A percentile compares a stretch with the other conserved stretches of the same genome.
These are phyloP conservation scores for Nothophytophthora sp. DNA, from an alignment of 352 stramenopile species.

Conservation along the genomic window DNA sequence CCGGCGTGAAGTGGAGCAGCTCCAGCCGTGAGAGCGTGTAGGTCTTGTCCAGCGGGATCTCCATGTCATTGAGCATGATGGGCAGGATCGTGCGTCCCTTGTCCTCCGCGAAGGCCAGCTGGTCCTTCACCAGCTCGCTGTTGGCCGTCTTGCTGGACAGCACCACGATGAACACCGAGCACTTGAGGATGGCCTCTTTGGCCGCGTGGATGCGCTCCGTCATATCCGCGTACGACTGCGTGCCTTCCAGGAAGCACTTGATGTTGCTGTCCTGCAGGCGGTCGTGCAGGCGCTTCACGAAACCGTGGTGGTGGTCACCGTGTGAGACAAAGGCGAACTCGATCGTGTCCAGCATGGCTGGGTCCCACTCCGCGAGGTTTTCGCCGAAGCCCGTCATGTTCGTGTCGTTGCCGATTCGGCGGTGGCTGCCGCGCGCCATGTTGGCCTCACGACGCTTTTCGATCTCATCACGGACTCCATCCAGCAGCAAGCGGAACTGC, in stretches of 20 bases:
- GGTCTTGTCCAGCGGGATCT: slow-evolving; percentile 72
- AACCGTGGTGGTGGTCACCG: slow-evolving; percentile 65
- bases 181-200: slow-evolving; percentile 83
- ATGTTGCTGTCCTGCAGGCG: slow-evolving; percentile 55
- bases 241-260: slow-evolving; percentile 55
- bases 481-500: slow-evolving; percentile 68
- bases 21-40: slow-evolving; percentile 76
- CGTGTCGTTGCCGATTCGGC: slow-evolving; percentile 26
- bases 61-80: slow-evolving; percentile 77
- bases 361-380: slow-evolving; percentile 42
- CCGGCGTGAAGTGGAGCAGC: slow-evolving; percentile 79
- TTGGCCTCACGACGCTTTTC: slow-evolving; percentile 67
- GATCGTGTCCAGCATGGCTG: slow-evolving; percentile 26
- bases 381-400: slow-evolving; percentile 28
- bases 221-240: slow-evolving; percentile 50
- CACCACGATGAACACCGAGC: slow-evolving; percentile 70
- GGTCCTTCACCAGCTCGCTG: slow-evolving; percentile 80
- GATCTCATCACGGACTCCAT: slow-evolving; percentile 76
- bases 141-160: slow-evolving; percentile 61
- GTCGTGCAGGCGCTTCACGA: slow-evolving; percentile 63
- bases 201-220: slow-evolving; percentile 61
- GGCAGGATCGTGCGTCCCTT: slow-evolving; percentile 72
- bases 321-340: slow-evolving; percentile 76
- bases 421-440: slow-evolving; percentile 33
- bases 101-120: slow-evolving; percentile 82